Evolutionary conservation across 129 eudicot species (phyloP).

Genomic region (Escallonia rubra): DNA sequence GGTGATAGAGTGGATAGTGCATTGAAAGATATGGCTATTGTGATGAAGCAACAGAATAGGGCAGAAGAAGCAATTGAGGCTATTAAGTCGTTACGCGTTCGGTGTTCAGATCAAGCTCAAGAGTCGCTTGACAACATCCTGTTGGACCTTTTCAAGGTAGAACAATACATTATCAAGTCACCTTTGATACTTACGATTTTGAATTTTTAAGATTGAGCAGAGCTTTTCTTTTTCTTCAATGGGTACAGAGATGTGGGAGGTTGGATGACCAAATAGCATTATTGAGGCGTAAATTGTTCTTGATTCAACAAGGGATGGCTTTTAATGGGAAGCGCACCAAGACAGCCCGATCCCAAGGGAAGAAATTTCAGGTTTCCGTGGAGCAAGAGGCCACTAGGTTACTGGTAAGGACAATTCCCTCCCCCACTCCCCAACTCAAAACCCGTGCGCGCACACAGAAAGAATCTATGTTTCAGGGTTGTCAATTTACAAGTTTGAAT

Average conservation of each 20-base stretch:
- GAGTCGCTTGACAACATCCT: constrained; percentile 96
- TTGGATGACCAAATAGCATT: constrained; percentile 88
- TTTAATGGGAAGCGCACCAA: constrained; percentile 96
- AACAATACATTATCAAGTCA: background rate
- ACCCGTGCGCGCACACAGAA: too few relatives aligned
- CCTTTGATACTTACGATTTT: background rate
- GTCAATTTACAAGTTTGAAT: background rate
- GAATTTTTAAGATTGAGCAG: background rate
- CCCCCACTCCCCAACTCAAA: too few relatives aligned
- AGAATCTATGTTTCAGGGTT: too few relatives aligned
- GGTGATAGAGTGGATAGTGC: constrained; percentile 99
- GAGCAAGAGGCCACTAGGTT: constrained; percentile 96
- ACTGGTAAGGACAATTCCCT: constrained; percentile 44
- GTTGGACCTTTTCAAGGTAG: constrained; percentile 90
- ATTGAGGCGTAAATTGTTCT: constrained; percentile 75
- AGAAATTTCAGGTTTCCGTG: constrained; percentile 97
- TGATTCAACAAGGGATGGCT: constrained; percentile 98
- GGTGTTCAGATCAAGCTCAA: constrained; percentile 97
- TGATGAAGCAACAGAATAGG: constrained; percentile 96
- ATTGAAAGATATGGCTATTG: constrained; percentile 97
- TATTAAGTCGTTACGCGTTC: constrained; percentile 64
- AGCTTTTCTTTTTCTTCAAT: background rate
- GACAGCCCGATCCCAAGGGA: constrained; percentile 97
- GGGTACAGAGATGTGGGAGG: constrained; percentile 92
- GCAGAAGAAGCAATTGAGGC: constrained; percentile 99